Evolutionary conservation across 768 basidiomycete species (phyloP).

Genomic region (Leucosporidium yakuticum): DNA sequence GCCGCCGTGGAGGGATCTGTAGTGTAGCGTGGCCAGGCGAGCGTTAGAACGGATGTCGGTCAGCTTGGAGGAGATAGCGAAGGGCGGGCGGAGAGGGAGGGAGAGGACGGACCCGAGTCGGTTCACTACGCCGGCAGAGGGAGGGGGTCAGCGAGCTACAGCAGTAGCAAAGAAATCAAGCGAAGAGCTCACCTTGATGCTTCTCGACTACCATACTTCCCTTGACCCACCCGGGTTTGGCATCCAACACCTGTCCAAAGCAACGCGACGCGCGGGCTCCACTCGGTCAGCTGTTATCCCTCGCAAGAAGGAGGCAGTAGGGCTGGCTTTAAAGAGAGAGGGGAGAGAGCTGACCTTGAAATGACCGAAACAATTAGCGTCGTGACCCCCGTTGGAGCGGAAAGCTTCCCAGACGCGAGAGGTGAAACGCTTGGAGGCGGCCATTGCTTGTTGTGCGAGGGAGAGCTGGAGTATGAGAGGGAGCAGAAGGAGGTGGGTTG

Average conservation of each 20-base stretch:
- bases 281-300: too few species aligned
- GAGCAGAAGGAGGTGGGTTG: too few species aligned
- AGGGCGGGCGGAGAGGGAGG: neutral
- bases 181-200: slow-evolving; percentile 16
- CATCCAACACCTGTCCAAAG: neutral
- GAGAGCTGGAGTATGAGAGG: neutral
- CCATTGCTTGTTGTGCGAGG: neutral
- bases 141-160: too few species aligned
- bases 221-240: slow-evolving; percentile 1
- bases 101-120: slow-evolving; percentile 1
- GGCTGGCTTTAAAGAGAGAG: neutral
- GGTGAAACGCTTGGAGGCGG: slow-evolving; percentile 20
- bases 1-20: slow-evolving; percentile 34
- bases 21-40: neutral
- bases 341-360: neutral
- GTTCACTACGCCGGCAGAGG: slow-evolving; percentile 13
- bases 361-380: slow-evolving; percentile 25
- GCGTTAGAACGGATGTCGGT: too few species aligned
- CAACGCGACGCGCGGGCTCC: neutral
- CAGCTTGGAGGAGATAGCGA: neutral
- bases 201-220: slow-evolving; percentile 18
- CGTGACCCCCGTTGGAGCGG: slow-evolving; percentile 20
- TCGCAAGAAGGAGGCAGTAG: too few species aligned
- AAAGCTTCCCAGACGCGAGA: slow-evolving; percentile 21
- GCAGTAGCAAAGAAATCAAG: neutral